Evolutionary conservation across 352 stramenopile genomes (phyloP).

Genomic region (Globisporangium lucens): DNA sequence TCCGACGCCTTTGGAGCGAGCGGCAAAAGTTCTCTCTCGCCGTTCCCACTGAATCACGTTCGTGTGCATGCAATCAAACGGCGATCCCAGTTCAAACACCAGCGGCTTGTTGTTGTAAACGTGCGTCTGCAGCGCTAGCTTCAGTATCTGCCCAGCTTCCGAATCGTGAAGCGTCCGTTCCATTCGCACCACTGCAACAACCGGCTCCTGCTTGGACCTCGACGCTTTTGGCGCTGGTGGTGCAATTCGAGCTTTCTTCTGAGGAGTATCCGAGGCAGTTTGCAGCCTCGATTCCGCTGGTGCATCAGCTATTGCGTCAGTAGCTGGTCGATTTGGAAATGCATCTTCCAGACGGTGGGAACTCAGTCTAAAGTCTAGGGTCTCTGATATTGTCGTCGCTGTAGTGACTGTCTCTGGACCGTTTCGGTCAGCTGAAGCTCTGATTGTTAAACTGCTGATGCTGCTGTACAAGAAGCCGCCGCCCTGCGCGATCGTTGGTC

Average conservation of each 20-base stretch:
- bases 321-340: background rate
- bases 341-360: background rate
- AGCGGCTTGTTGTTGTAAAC: constrained; percentile 58
- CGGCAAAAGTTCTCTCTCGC: background rate
- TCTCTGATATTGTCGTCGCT: background rate
- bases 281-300: background rate
- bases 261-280: background rate
- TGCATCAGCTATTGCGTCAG: too few species aligned
- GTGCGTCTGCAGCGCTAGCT: constrained; percentile 40
- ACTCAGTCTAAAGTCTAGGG: background rate
- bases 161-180: constrained; percentile 41
- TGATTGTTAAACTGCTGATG: background rate
- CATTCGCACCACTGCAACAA: constrained; percentile 38
- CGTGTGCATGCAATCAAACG: constrained; percentile 28
- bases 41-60: constrained; percentile 44
- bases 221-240: background rate
- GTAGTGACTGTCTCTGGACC: background rate
- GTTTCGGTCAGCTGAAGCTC: background rate
- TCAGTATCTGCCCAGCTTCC: constrained; percentile 29
- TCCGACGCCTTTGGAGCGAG: background rate
- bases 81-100: constrained; percentile 26
- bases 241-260: background rate
- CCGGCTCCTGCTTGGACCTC: constrained; percentile 9
- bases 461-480: background rate
- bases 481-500: background rate